phyloP scores from a whole-genome alignment of 371 early-diverging fungal species.

The Umbelopsis sp. region DNA sequence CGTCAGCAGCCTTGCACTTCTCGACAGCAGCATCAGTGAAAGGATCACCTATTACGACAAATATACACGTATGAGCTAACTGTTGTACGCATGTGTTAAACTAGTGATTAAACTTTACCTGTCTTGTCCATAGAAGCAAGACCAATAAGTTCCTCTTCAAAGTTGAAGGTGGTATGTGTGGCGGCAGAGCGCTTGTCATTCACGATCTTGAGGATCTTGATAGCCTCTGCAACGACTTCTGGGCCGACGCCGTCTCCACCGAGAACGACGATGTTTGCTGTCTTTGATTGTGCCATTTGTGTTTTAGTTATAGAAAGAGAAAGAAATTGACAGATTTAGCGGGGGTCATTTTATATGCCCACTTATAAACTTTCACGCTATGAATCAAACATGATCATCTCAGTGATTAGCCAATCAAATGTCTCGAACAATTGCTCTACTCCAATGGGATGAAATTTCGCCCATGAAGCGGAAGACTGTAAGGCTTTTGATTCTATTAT shows the following conservation, averaged over 20 bases:
- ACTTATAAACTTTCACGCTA: not conserved
- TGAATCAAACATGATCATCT: constrained; percentile 17
- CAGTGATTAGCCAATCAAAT: constrained; percentile 4
- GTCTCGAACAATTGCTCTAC: not conserved
- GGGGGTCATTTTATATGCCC: not conserved
- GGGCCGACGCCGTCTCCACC: constrained; percentile 97
- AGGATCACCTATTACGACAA: constrained; percentile 66
- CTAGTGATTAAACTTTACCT: constrained; percentile 49
- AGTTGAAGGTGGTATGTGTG: constrained; percentile 65
- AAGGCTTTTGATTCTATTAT: no score
- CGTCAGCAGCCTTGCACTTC: constrained; percentile 82
- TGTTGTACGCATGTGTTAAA: not conserved
- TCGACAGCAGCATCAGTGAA: constrained; percentile 79
- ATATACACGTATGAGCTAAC: not conserved
- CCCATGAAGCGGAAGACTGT: no score
- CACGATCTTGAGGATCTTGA: constrained; percentile 83
- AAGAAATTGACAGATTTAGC: not conserved
- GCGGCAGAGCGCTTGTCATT: constrained; percentile 60
- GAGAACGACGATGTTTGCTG: constrained; percentile 68
- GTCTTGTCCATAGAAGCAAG: constrained; percentile 91
- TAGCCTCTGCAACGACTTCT: constrained; percentile 90
- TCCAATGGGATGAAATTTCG: no score
- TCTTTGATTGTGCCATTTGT: constrained; percentile 28
- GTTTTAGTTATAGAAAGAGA: constrained; percentile 18
- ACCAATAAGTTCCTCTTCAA: constrained; percentile 85